Percentiles rank a stretch among this genome's conserved stretches.
Conservation (phyloP, 257 asterid species). For the Nicotiana attenuata region DNA sequence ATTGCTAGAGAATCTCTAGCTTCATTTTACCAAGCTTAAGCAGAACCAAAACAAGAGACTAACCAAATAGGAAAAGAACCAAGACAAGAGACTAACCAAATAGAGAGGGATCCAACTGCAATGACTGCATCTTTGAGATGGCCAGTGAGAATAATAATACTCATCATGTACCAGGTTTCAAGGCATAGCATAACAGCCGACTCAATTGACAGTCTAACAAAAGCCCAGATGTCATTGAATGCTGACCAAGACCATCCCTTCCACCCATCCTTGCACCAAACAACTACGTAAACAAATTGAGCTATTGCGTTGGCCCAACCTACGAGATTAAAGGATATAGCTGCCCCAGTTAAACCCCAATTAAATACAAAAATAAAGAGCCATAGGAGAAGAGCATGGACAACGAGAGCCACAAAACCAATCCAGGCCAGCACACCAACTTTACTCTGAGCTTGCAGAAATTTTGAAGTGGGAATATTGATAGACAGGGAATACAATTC, state of each 20-base stretch:
- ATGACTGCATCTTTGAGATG: constrained; percentile 60
- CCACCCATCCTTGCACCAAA: constrained; percentile 92
- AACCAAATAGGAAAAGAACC: constrained; percentile 32
- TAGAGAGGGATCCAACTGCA: constrained; percentile 78
- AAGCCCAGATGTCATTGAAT: constrained; percentile 64
- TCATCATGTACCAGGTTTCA: constrained; percentile 87
- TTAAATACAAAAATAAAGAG: constrained; percentile 41
- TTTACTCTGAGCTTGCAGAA: constrained; percentile 85
- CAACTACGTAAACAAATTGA: constrained; percentile 58
- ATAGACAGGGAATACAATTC: constrained; percentile 57
- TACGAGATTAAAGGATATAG: constrained; percentile 51
- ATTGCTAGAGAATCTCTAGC: background rate
- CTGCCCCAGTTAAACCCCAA: constrained; percentile 68
- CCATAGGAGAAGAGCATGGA: constrained; percentile 54
- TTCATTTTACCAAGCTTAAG: background rate
- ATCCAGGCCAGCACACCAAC: constrained; percentile 67
- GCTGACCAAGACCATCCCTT: constrained; percentile 62
- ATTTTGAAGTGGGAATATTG: constrained; percentile 62
- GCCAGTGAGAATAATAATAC: constrained; percentile 66
- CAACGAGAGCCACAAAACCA: constrained; percentile 32
- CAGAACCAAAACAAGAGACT: constrained; percentile 1
- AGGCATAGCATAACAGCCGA: constrained; percentile 90
- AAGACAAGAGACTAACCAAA: constrained; percentile 43
- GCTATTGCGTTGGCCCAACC: constrained; percentile 49
- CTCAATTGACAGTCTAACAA: constrained; percentile 74